Percentiles rank a stretch among this genome's conserved stretches.
phyloP scores from a whole-genome alignment of 176 grass and related monocot genomes.

The Triticum monococcum region DNA sequence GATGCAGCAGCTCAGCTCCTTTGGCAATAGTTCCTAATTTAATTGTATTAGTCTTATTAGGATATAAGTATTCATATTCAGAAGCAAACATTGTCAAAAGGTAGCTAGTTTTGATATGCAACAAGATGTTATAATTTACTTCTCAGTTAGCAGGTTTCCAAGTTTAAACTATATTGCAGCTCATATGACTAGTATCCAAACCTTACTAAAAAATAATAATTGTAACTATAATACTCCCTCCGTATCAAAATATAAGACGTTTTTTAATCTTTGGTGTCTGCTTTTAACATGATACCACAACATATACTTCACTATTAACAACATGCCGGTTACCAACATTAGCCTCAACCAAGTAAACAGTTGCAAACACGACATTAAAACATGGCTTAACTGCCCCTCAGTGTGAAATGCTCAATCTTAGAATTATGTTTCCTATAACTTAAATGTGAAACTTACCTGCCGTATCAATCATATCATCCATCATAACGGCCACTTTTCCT shows the following conservation, averaged over 20 bases:
- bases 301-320: background rate
- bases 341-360: background rate
- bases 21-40: constrained; percentile 88
- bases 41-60: constrained; percentile 24
- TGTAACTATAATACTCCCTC: background rate
- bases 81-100: constrained; percentile 1
- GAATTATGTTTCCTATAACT: background rate
- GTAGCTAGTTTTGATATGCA: background rate
- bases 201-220: background rate
- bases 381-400: background rate
- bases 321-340: background rate
- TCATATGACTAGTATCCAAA: background rate
- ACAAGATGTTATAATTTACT: background rate
- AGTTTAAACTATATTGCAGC: background rate
- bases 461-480: constrained; percentile 99
- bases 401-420: background rate
- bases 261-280: background rate
- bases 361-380: background rate
- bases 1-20: constrained; percentile 90
- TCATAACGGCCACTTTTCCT: constrained; percentile 99
- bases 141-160: background rate
- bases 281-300: background rate
- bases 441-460: constrained; percentile 61
- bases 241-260: too few species aligned
- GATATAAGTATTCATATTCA: constrained; percentile 12